Conservation (phyloP, 371 early-diverging fungal genomes). For the Mortierella sp. region DNA sequence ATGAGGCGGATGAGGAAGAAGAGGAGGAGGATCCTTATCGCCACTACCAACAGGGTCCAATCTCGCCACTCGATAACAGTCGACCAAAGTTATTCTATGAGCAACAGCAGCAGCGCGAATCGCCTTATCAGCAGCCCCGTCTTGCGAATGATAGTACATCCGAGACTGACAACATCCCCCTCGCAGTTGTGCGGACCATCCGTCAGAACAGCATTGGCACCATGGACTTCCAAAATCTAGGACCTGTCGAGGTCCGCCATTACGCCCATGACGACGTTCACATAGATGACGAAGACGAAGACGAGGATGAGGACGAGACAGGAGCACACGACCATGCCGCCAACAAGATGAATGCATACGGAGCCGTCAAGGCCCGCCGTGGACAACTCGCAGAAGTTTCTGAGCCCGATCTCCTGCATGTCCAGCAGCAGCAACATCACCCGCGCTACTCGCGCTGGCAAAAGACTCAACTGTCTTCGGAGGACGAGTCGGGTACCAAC, state of each 20-base stretch:
- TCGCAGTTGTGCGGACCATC: background rate
- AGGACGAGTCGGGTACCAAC: constrained; percentile 27
- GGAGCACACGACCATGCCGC: background rate
- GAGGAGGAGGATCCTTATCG: background rate
- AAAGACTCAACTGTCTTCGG: constrained; percentile 38
- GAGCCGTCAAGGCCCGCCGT: background rate
- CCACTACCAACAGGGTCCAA: background rate
- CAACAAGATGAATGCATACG: background rate
- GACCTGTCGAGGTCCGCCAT: background rate
- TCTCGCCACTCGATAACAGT: background rate
- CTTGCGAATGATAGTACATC: background rate
- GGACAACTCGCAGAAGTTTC: background rate
- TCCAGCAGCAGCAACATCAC: background rate
- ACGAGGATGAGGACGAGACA: background rate
- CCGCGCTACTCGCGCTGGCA: constrained; percentile 21
- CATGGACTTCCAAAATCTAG: background rate
- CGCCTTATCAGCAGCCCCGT: background rate
- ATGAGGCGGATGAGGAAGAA: constrained; percentile 9
- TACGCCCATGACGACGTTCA: background rate
- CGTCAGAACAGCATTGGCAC: background rate
- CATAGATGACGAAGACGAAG: background rate
- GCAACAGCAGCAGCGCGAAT: background rate
- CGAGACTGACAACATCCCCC: background rate
- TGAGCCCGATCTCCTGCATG: constrained; percentile 2
- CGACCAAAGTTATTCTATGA: background rate